phyloP scores from a whole-genome alignment of 306 rosid species.

The Malus fusca region DNA sequence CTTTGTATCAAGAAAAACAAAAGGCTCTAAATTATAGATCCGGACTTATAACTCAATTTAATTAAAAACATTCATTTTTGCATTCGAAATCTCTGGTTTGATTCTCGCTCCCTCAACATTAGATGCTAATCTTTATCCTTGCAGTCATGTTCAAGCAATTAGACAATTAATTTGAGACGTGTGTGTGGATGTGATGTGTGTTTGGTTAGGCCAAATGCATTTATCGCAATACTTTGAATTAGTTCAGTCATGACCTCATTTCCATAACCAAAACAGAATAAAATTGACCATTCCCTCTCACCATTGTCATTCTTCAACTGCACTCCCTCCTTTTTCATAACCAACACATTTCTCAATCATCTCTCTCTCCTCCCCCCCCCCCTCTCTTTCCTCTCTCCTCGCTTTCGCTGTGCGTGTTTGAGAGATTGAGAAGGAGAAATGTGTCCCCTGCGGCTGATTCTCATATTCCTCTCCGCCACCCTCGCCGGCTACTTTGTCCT shows the following conservation, averaged over 20 bases:
- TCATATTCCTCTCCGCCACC: constrained; percentile 87
- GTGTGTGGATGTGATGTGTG: neutral
- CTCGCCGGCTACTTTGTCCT: constrained; percentile 88
- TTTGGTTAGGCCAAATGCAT: constrained; percentile 8
- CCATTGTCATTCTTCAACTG: constrained; percentile 10
- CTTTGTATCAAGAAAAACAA: neutral
- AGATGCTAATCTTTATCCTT: too few relatives aligned
- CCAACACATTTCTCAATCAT: neutral
- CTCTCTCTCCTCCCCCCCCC: neutral
- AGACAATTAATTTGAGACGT: neutral
- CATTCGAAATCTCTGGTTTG: accelerated
- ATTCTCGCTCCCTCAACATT: too few relatives aligned
- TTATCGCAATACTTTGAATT: neutral
- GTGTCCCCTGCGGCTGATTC: constrained; percentile 82
- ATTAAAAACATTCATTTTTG: too few relatives aligned
- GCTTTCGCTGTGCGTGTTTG: neutral
- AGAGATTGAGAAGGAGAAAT: constrained; percentile 24
- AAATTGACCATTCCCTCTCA: neutral
- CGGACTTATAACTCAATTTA: too few relatives aligned
- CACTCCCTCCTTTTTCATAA: neutral
- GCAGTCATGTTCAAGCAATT: neutral
- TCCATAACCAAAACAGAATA: neutral
- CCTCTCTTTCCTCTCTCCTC: neutral
- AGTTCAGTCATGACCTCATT: neutral
- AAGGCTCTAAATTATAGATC: neutral